Evolutionary conservation across 139 green algal species (phyloP).

Genomic region (Tetradesmus lagerheimii): DNA sequence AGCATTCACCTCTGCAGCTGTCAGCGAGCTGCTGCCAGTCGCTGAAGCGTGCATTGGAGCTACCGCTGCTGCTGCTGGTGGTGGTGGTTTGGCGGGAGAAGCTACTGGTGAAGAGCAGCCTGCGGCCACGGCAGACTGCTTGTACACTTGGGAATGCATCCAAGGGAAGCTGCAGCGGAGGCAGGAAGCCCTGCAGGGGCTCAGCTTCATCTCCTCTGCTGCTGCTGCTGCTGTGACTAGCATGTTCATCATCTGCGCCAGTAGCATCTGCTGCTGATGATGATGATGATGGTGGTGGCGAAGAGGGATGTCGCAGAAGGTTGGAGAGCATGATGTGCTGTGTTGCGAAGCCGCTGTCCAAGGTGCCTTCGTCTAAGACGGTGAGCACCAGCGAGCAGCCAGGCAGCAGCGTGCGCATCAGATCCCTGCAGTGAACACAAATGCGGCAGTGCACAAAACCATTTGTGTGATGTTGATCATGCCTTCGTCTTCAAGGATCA

Average conservation of each 20-base stretch:
- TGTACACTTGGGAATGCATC: conserved; percentile 3
- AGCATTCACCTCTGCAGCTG: not conserved
- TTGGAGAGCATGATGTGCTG: conserved; percentile 18
- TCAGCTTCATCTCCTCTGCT: not conserved
- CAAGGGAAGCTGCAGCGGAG: not conserved
- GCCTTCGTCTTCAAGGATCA: no score
- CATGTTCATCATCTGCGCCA: no score
- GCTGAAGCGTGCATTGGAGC: not conserved
- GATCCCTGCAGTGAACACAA: conserved; percentile 4
- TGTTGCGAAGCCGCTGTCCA: not conserved
- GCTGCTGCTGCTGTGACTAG: not conserved
- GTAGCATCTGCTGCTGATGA: not conserved
- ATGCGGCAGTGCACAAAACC: no score
- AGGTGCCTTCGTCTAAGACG: conserved; percentile 11
- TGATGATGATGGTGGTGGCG: no score
- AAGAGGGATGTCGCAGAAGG: not conserved
- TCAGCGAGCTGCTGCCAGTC: conserved; percentile 15
- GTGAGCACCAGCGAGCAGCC: conserved; percentile 17
- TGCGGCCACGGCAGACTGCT: not conserved
- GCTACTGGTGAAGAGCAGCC: not conserved
- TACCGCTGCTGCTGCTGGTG: no score
- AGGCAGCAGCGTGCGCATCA: conserved; percentile 6
- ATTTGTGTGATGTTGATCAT: no score
- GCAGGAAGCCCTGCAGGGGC: not conserved
- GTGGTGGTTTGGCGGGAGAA: not conserved